Percentiles rank a stretch among this genome's conserved stretches.
Conservation (phyloP, 495 filamentous ascomycete species). For the Annulohypoxylon bovei region DNA sequence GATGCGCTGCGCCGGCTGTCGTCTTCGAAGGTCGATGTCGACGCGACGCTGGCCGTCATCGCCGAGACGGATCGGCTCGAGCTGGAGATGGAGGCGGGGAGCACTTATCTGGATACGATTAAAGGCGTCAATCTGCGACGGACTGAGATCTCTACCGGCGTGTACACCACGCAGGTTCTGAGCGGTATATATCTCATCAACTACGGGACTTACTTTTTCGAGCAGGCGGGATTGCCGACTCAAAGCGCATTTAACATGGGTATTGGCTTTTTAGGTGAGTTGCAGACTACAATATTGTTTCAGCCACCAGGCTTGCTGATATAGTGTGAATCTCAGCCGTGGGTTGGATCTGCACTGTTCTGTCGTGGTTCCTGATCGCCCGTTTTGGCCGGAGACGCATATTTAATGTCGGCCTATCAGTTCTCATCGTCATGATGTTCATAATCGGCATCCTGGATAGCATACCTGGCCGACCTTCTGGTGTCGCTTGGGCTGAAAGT, state of each 20-base stretch:
- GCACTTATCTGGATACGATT: constrained; percentile 65
- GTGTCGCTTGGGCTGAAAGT: constrained; percentile 63
- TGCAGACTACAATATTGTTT: neutral
- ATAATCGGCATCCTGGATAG: constrained; percentile 69
- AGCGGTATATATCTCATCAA: constrained; percentile 64
- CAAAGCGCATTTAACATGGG: constrained; percentile 62
- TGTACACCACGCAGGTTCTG: constrained; percentile 62
- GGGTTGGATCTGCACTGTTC: constrained; percentile 59
- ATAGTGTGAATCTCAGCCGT: constrained; percentile 39
- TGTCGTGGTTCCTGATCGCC: constrained; percentile 64
- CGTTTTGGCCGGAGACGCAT: constrained; percentile 64
- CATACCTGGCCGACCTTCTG: constrained; percentile 55
- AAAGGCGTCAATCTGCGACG: constrained; percentile 63
- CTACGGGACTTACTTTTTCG: constrained; percentile 73
- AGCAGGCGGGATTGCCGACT: constrained; percentile 65
- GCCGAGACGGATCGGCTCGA: constrained; percentile 70
- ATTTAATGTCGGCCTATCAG: constrained; percentile 60
- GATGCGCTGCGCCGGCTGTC: constrained; percentile 55
- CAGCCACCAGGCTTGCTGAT: neutral
- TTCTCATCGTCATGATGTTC: constrained; percentile 61
- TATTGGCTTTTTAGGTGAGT: constrained; percentile 57
- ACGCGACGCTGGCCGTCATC: constrained; percentile 65
- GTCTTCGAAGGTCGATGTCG: constrained; percentile 50
- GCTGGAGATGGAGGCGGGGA: constrained; percentile 64
- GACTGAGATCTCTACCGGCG: constrained; percentile 64